These are phyloP conservation scores for Fraxinus sp. DNA, from an alignment of 305 asterid genomes.

Conservation along the genomic window DNA sequence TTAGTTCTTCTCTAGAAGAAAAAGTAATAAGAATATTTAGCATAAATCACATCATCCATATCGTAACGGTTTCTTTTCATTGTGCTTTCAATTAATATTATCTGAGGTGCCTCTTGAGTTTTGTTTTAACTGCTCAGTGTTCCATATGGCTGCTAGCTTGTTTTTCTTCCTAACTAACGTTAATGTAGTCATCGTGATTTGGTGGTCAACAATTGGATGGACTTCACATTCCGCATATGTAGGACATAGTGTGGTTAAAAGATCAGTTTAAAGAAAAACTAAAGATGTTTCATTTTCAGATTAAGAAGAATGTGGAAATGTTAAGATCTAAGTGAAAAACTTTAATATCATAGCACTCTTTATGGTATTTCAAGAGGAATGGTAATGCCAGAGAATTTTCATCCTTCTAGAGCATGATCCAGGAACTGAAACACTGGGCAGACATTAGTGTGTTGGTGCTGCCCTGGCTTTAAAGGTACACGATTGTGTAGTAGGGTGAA, in stretches of 20 bases:
- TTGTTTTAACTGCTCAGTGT: background rate
- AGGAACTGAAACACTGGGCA: background rate
- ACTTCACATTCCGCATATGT: background rate
- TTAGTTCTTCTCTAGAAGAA: slow-evolving; percentile 1
- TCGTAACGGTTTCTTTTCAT: background rate
- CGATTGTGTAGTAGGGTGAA: background rate
- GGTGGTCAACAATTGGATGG: background rate
- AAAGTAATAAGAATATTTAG: background rate
- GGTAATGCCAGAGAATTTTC: background rate
- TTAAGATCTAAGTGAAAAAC: background rate
- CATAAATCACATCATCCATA: background rate
- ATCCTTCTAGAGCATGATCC: background rate
- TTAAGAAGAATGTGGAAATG: background rate
- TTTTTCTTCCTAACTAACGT: background rate
- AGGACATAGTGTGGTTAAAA: background rate
- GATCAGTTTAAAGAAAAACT: background rate
- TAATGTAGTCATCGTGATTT: background rate
- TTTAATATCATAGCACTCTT: background rate
- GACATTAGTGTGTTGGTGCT: background rate
- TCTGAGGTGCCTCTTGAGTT: background rate
- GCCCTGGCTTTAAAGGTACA: background rate
- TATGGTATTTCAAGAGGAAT: background rate
- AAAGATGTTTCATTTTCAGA: background rate
- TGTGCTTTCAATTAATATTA: background rate
- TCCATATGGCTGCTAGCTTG: background rate